A percentile compares a stretch with the other conserved stretches of the same genome.
Evolutionary conservation across 2,329 filamentous ascomycete species (phyloP).

Genomic region (Aspergillus novofumigatus): DNA sequence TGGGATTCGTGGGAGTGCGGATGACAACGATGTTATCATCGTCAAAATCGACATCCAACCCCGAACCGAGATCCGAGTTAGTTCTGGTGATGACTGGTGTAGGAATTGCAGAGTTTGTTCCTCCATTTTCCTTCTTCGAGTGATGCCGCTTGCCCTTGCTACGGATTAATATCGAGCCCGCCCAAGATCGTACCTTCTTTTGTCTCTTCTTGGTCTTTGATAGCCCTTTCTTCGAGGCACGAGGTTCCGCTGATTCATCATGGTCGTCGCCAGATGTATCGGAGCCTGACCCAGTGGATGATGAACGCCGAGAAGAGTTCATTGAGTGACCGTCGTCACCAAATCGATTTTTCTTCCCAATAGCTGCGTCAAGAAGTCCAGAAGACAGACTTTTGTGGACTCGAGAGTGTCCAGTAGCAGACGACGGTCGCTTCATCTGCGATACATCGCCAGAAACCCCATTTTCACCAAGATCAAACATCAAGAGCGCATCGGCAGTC

Average conservation of each 20-base stretch:
- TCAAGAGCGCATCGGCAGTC: conserved; percentile 41
- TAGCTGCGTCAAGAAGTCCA: conserved; percentile 23
- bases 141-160: conserved; percentile 44
- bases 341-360: conserved; percentile 14
- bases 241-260: conserved; percentile 17
- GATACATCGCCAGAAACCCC: conserved; percentile 14
- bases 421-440: conserved; percentile 37
- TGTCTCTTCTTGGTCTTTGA: conserved; percentile 50
- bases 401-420: conserved; percentile 34
- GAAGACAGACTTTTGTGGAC: conserved; percentile 29
- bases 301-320: conserved; percentile 22
- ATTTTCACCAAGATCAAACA: conserved; percentile 22
- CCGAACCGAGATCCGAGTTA: conserved; percentile 40
- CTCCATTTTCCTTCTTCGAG: conserved; percentile 38
- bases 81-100: conserved; percentile 41
- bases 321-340: conserved; percentile 20
- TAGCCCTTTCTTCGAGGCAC: conserved; percentile 27
- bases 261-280: conserved; percentile 26
- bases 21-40: conserved; percentile 48
- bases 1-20: conserved; percentile 39
- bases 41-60: conserved; percentile 46
- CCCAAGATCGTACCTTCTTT: conserved; percentile 69
- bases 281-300: conserved; percentile 27
- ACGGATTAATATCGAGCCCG: conserved; percentile 48
- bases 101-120: conserved; percentile 37